Evolutionary conservation across 768 basidiomycete species (phyloP).

Genomic region (Boletus coccyginus): DNA sequence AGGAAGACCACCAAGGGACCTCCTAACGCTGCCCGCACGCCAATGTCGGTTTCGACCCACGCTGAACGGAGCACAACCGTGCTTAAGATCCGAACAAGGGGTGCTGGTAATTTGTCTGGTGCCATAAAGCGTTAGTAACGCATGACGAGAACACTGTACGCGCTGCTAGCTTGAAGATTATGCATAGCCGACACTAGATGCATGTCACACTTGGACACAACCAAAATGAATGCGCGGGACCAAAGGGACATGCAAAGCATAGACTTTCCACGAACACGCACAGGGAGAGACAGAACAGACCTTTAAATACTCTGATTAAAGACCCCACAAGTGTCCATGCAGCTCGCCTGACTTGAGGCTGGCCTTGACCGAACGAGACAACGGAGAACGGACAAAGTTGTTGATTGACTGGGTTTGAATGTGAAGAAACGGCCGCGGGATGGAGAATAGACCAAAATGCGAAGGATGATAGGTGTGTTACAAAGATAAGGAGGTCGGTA

Average conservation of each 20-base stretch:
- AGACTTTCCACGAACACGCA: not conserved
- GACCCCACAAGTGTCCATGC: conserved; percentile 59
- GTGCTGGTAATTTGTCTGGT: conserved; percentile 24
- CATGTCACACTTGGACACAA: not conserved
- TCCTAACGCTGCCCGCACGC: conserved; percentile 69
- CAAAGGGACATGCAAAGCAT: not conserved
- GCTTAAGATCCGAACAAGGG: conserved; percentile 48
- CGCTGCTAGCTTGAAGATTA: not conserved
- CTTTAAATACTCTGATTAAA: conserved; percentile 45
- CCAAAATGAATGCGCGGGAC: not conserved
- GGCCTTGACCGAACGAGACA: conserved; percentile 50
- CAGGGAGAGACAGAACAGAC: conserved; percentile 26
- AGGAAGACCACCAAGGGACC: conserved; percentile 69
- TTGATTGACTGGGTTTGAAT: conserved; percentile 30
- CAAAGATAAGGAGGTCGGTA: not conserved
- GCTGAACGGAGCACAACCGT: conserved; percentile 61
- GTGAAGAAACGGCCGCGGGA: conserved; percentile 44
- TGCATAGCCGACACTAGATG: not conserved
- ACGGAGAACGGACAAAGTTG: conserved; percentile 13
- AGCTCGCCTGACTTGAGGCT: conserved; percentile 71
- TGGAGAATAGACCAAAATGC: conserved; percentile 60
- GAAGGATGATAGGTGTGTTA: conserved; percentile 29
- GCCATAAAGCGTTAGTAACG: conserved; percentile 4
- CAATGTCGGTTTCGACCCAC: conserved; percentile 67
- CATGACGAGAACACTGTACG: not conserved